Evolutionary conservation across 345 rosid species (phyloP).

Genomic region (Camelina hispida): DNA sequence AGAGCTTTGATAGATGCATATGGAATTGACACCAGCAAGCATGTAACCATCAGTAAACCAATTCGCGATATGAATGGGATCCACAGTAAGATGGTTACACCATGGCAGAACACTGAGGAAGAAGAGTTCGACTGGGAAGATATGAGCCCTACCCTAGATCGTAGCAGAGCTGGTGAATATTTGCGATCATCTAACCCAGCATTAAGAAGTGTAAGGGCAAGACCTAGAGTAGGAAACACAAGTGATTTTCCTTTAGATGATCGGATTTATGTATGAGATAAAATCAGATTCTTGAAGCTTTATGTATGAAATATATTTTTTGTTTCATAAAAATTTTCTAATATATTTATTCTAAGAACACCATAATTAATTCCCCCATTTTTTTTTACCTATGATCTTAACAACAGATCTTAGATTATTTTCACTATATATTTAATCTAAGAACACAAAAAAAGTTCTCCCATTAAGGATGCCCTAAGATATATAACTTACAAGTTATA

Average conservation of each 20-base stretch:
- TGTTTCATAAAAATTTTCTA: no score
- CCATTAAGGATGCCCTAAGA: no score
- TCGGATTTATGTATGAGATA: no score
- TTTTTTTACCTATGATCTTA: no score
- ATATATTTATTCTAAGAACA: no score
- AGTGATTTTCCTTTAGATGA: constrained; percentile 44
- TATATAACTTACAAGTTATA: background rate
- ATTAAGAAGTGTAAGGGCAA: constrained; percentile 52
- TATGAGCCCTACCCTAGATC: constrained; percentile 91
- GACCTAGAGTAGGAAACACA: constrained; percentile 55
- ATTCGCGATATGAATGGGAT: constrained; percentile 60
- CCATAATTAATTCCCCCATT: no score
- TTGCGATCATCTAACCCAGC: constrained; percentile 57
- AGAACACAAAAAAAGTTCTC: no score
- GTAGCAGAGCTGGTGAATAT: constrained; percentile 55
- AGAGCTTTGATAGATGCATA: constrained; percentile 97
- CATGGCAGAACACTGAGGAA: constrained; percentile 99
- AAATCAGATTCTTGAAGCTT: no score
- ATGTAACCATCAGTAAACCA: constrained; percentile 53
- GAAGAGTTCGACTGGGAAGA: constrained; percentile 99
- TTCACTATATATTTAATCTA: no score
- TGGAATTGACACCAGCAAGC: constrained; percentile 80
- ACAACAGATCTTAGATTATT: no score
- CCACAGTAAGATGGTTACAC: constrained; percentile 58
- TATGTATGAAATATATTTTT: no score